A percentile compares a stretch with the other conserved stretches of the same genome.
phyloP scores from a whole-genome alignment of 768 basidiomycete genomes.

The Pisolithus marmoratus region DNA sequence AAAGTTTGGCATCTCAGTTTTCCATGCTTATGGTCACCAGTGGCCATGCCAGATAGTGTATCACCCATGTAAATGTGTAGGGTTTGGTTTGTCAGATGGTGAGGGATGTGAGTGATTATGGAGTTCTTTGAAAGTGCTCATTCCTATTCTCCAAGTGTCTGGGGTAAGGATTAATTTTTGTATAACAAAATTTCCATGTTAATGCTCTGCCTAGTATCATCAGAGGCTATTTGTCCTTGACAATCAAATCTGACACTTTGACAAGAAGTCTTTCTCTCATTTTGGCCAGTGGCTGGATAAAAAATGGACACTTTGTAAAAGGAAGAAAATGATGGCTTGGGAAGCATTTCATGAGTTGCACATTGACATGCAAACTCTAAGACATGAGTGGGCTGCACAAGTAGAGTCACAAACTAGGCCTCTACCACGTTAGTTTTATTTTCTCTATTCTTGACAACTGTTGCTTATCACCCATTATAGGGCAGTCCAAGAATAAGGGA shows the following conservation, averaged over 20 bases:
- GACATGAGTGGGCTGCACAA: slow-evolving; percentile 1
- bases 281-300: slow-evolving; percentile 5
- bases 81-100: slow-evolving; percentile 30
- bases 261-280: not conserved
- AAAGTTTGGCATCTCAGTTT: slow-evolving; percentile 18
- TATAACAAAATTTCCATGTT: not conserved
- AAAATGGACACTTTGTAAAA: not conserved
- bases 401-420: slow-evolving; percentile 1
- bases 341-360: not conserved
- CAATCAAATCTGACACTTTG: slow-evolving; percentile 2
- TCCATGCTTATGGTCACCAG: slow-evolving; percentile 33
- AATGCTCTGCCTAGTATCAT: slow-evolving; percentile 2
- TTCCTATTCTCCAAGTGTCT: slow-evolving; percentile 11
- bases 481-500: not conserved
- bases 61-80: slow-evolving; percentile 24
- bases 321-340: not conserved
- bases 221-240: slow-evolving; percentile 9
- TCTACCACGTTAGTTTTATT: not conserved
- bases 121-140: slow-evolving; percentile 15
- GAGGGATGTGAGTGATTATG: slow-evolving; percentile 35
- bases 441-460: not conserved
- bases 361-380: not conserved
- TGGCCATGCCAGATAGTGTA: slow-evolving; percentile 32
- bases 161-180: slow-evolving; percentile 11
- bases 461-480: not conserved